Percentiles rank a stretch among this genome's conserved stretches.
phyloP scores from a whole-genome alignment of 2,329 filamentous ascomycete genomes.

The Colletotrichum musae region DNA sequence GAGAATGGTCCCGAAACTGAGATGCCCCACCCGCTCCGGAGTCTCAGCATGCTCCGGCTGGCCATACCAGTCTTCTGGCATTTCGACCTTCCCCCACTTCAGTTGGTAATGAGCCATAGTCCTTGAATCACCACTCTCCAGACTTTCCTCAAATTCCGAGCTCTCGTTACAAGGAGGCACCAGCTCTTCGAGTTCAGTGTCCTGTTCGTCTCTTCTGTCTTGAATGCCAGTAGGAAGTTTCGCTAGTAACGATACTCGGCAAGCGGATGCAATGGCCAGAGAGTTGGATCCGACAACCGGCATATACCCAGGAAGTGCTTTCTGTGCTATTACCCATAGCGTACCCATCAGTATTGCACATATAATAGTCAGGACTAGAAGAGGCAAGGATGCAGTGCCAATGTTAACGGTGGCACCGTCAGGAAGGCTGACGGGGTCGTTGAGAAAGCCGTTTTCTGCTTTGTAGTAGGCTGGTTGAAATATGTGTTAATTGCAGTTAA shows the following conservation, averaged over 20 bases:
- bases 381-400: not conserved
- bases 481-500: too few relatives aligned
- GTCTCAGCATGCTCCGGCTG: not conserved
- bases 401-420: too few relatives aligned
- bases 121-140: not conserved
- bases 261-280: not conserved
- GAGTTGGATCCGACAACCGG: not conserved
- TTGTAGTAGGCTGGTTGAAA: too few relatives aligned
- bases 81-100: not conserved
- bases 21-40: not conserved
- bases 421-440: too few relatives aligned
- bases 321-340: not conserved
- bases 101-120: not conserved
- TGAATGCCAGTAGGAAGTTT: not conserved
- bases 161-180: not conserved
- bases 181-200: not conserved
- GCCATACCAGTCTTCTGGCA: not conserved
- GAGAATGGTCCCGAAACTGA: not conserved
- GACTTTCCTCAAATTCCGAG: not conserved
- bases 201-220: not conserved
- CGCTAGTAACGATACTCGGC: not conserved
- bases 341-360: not conserved
- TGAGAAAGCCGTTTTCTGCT: too few relatives aligned
- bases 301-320: not conserved
- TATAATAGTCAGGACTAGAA: not conserved